Conservation (phyloP, 148 eudicot genomes). For the Rhododendron molle region DNA sequence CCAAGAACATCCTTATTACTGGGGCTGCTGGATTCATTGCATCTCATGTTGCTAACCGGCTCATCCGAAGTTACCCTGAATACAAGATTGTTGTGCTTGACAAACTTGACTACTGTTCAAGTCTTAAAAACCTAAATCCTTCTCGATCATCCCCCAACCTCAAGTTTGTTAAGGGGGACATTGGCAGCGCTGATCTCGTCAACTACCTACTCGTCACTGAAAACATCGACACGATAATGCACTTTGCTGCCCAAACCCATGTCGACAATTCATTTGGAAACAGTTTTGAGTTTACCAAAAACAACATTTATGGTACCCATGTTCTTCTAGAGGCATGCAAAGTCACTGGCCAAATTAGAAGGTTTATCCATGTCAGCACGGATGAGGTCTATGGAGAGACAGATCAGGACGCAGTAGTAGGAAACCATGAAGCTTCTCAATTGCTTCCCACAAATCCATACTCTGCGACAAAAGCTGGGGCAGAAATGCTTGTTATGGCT, state of each 20-base stretch:
- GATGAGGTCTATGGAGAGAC: constrained; percentile 72
- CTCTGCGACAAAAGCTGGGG: constrained; percentile 66
- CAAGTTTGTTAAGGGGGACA: constrained; percentile 71
- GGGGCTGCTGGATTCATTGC: constrained; percentile 73
- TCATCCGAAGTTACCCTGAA: constrained; percentile 44
- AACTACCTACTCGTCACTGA: constrained; percentile 62
- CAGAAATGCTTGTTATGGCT: constrained; percentile 73
- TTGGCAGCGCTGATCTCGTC: constrained; percentile 63
- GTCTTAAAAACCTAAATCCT: constrained; percentile 53
- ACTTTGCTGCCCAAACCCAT: constrained; percentile 66
- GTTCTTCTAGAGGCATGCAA: constrained; percentile 64
- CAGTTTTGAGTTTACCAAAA: constrained; percentile 67
- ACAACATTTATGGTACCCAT: constrained; percentile 61
- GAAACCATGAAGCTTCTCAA: constrained; percentile 69
- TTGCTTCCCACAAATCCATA: constrained; percentile 61
- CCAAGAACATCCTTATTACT: constrained; percentile 59
- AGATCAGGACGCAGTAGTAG: constrained; percentile 69
- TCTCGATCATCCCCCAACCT: constrained; percentile 53
- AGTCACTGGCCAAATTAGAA: constrained; percentile 59
- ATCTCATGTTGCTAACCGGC: constrained; percentile 61
- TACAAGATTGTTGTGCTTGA: constrained; percentile 73
- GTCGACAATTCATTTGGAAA: constrained; percentile 64
- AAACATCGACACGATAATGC: constrained; percentile 64
- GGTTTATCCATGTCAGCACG: constrained; percentile 66
- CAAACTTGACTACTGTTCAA: constrained; percentile 70